These are phyloP conservation scores for Pseudocercospora musae DNA, from an alignment of 2,329 filamentous ascomycete species.

Conservation along the genomic window DNA sequence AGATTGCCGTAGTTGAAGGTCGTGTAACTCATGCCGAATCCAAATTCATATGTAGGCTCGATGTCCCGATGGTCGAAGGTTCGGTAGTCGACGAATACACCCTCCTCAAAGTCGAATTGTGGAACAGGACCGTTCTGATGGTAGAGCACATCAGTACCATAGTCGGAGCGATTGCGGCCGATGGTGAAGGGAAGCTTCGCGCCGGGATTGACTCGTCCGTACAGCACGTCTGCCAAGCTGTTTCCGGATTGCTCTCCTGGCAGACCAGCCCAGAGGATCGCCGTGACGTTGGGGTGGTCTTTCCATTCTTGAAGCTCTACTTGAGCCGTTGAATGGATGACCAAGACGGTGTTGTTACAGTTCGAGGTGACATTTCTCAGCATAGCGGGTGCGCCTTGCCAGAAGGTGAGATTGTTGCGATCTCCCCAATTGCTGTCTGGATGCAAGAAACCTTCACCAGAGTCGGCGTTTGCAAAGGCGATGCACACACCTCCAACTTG, in stretches of 20 bases:
- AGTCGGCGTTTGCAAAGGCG: constrained; percentile 83
- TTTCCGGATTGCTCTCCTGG: constrained; percentile 33
- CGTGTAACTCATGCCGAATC: constrained; percentile 63
- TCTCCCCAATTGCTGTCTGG: constrained; percentile 83
- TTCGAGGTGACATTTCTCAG: constrained; percentile 30
- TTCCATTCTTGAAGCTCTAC: constrained; percentile 78
- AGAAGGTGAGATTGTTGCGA: constrained; percentile 67
- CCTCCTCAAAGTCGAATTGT: constrained; percentile 72
- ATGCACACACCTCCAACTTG: constrained; percentile 51
- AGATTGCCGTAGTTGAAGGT: constrained; percentile 71
- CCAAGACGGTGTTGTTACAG: constrained; percentile 64
- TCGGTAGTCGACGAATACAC: constrained; percentile 77
- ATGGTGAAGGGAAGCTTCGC: constrained; percentile 61
- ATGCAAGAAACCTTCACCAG: constrained; percentile 79
- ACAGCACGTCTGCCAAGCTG: constrained; percentile 23
- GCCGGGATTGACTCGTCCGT: constrained; percentile 20
- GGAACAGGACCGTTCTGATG: constrained; percentile 67
- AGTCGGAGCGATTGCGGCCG: constrained; percentile 64
- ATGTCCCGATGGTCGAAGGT: constrained; percentile 65
- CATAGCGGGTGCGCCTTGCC: constrained; percentile 25
- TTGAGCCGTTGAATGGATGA: constrained; percentile 81
- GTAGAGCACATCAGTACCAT: constrained; percentile 61
- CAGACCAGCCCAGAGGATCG: constrained; percentile 66
- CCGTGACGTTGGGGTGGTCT: constrained; percentile 71
- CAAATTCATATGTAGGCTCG: constrained; percentile 61